Evolutionary conservation across 805 yeast species (phyloP).

Genomic region (Myxozyma udenii): DNA sequence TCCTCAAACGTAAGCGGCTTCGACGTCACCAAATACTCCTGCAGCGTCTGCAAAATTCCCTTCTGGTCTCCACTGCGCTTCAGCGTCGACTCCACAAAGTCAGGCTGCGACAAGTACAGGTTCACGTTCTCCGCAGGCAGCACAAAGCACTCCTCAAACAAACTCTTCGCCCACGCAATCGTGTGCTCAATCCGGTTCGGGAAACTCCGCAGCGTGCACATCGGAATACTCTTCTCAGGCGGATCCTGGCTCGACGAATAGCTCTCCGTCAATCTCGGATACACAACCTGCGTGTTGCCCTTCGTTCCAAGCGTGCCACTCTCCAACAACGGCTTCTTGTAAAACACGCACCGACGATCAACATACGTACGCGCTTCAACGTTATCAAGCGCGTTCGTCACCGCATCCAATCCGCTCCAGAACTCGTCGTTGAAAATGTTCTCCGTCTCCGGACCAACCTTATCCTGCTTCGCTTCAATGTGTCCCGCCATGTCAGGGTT

Average conservation of each 20-base stretch:
- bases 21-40: conserved; percentile 62
- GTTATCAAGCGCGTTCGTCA: conserved; percentile 94
- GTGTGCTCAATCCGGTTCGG: conserved; percentile 98
- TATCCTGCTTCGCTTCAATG: conserved; percentile 73
- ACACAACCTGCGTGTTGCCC: conserved; percentile 95
- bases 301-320: conserved; percentile 98
- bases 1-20: conserved; percentile 91
- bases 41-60: conserved; percentile 75
- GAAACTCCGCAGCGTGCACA: conserved; percentile 95
- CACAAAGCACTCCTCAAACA: conserved; percentile 86
- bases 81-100: conserved; percentile 84
- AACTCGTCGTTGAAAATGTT: conserved; percentile 76
- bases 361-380: conserved; percentile 98
- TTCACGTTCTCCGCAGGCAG: conserved; percentile 94
- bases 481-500: conserved; percentile 79
- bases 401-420: conserved; percentile 82
- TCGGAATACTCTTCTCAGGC: conserved; percentile 95
- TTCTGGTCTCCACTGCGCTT: conserved; percentile 91
- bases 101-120: conserved; percentile 83
- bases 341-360: conserved; percentile 94
- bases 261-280: conserved; percentile 91
- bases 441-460: conserved; percentile 93
- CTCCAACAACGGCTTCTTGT: conserved; percentile 84
- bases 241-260: conserved; percentile 97
- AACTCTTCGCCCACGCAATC: conserved; percentile 97